Evolutionary conservation across 2,329 filamentous ascomycete species (phyloP).

Genomic region (Diplodia scrobiculata): DNA sequence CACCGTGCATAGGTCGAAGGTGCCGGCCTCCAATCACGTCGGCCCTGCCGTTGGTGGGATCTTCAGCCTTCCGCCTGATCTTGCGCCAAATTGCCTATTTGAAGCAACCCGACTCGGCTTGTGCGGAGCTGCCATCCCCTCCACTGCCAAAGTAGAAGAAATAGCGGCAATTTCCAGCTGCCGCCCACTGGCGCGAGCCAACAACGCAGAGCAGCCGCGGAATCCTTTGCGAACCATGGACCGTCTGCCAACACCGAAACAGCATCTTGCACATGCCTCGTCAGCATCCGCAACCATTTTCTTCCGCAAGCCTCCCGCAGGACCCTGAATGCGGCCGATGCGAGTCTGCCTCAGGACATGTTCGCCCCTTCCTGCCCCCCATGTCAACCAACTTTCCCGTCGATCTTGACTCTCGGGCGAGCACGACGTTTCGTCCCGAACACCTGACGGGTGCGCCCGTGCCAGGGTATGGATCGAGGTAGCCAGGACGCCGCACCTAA

Average conservation of each 20-base stretch:
- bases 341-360: background rate
- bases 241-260: background rate
- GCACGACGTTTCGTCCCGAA: constrained; percentile 12
- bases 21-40: background rate
- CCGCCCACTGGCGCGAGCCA: background rate
- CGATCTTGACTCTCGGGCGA: background rate
- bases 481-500: background rate
- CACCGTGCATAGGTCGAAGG: constrained; percentile 1
- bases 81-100: background rate
- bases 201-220: background rate
- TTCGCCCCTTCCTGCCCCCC: background rate
- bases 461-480: background rate
- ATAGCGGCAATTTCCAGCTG: constrained; percentile 13
- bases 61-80: constrained; percentile 5
- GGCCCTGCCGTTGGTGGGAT: background rate
- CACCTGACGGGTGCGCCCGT: constrained; percentile 5
- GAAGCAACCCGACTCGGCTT: background rate
- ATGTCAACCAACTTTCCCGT: background rate
- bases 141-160: background rate
- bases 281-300: constrained; percentile 8
- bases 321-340: background rate
- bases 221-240: constrained; percentile 10
- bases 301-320: constrained; percentile 15
- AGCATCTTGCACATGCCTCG: background rate
- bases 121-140: background rate